Evolutionary conservation across 1,284 basidiomycete species (phyloP), one percentile per base, ranked within the genome.

Genomic region (Rhodotorula sp.): DNA sequence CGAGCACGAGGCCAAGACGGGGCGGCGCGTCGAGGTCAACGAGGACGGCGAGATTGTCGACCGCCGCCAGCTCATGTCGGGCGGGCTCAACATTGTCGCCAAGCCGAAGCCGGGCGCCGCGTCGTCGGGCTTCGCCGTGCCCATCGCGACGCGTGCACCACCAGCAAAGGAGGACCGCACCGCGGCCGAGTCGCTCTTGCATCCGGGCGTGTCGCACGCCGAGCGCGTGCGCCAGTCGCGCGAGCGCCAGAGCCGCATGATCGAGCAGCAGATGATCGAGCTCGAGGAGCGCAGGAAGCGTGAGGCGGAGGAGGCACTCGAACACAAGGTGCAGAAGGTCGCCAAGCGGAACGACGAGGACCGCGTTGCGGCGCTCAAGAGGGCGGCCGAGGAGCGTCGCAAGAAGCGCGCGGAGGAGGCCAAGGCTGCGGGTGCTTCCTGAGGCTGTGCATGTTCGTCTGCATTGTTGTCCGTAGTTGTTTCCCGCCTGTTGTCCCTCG

Each of bases 1-100:
- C 54, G 86, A 83, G 73, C 81, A 86, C 66, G 90, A 90, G 21
- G 84, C 85, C 70, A 87, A 86, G 62, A 85, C 90, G 76, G 95
- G 94, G 25, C 90, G 91, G 81, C 85, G 89, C n/a, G 90, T 99
- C 54, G 95, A 97, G 81, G 84, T 98, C 62, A 99, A 99, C 82
- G 97, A 99, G 81, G 95, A 98, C 78, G 94, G 94, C 78, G 91
- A 97, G 81, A 92, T 99, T 62, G 91, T 99, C 62, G 96, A 99
- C 84, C 94, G 96, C 80, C 90, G 95, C 67, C 91, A 96, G 57
- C 85, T 99, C 14, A 85, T 99, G 54, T 88, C 89, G 48, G 93
- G 93, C 7, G 97, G 97, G 4, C 84, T 99, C 70, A 99, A 99
- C 80, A 86, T 97, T 58, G 82, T 83, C 46, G 56, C 63, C 25